Base-by-base conservation (phyloP, 345 rosid genomes). In the Euphorbia lathyris region DNA sequence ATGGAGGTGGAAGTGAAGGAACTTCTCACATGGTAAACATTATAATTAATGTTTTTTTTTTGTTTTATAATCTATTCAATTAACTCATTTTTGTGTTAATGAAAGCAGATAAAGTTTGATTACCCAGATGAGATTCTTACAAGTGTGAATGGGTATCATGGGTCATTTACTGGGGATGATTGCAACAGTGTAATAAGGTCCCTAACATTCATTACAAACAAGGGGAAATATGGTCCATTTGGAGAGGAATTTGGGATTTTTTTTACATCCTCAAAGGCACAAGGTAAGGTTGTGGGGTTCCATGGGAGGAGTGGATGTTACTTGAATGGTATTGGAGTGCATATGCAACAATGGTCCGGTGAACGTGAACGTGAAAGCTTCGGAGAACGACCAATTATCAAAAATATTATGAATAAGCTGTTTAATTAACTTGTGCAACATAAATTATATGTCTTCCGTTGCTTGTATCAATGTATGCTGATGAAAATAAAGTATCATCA, bases 251-350 rank as follows among this genome's bases (percentile, higher is more conserved):
- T 4, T 0, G 73, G 73, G 22, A 67, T 69, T 0, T 72, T 61
- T 63, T 77, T 77, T 47, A 45, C 53, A 14, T 45, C 76, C 0
- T 8, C 68, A 16, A 63, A 23, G n/a, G 43, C 50, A 5, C 52
- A 55, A 58, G 70, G 67, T 27, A 77, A 56, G 55, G 58, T 72
- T 72, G 70, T 77, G 8, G 79, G 79, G 47, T 76, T 76, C 53
- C 68, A 76, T 60, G 79, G 75, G 17, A 66, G 75, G 38, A 70
- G 72, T 7, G 79, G 72, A 0, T 40, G 65, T 42, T 66, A 66
- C 52, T 61, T 76, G 63, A 66, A 71, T 43, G 67, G 75, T 20
- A 23, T 76, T 3, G 75, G 79, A 53, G 68, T 71, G 3, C 79
- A 71, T 20, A 11, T 76, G 65, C 78, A 75, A 3, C 58, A 43